Conservation (phyloP, 345 rosid genomes). For the Lepidium sativum region DNA sequence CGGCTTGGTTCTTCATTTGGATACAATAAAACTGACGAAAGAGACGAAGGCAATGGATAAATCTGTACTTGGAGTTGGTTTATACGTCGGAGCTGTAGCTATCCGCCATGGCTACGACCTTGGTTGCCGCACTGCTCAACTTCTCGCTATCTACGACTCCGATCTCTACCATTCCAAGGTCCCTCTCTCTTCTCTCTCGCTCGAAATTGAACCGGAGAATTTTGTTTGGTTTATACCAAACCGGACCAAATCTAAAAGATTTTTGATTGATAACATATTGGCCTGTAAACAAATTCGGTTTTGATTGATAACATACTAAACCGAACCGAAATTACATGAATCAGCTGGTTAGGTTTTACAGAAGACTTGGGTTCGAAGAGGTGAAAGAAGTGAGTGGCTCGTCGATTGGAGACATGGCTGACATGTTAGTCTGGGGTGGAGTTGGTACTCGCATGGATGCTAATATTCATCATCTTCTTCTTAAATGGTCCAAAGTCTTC, state of each 20-base stretch:
- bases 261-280: not conserved
- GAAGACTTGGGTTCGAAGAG: constrained; percentile 60
- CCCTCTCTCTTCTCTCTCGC: no score
- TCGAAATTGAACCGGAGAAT: not conserved
- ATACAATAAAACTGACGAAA: constrained; percentile 57
- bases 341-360: constrained; percentile 81
- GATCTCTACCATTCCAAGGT: constrained; percentile 88
- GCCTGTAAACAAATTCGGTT: not conserved
- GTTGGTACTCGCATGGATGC: constrained; percentile 92
- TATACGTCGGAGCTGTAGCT: constrained; percentile 89
- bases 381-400: constrained; percentile 85
- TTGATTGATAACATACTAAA: not conserved
- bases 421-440: constrained; percentile 93
- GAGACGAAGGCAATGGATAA: constrained; percentile 69
- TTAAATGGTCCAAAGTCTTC: constrained; percentile 56
- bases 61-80: constrained; percentile 78
- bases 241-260: not conserved
- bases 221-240: constrained; percentile 5
- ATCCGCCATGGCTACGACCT: constrained; percentile 66
- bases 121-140: constrained; percentile 65
- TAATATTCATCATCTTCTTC: constrained; percentile 44
- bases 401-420: constrained; percentile 58
- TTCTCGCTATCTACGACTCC: constrained; percentile 90
- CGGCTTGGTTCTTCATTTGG: constrained; percentile 77
- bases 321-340: not conserved